Evolutionary conservation across 2,329 filamentous ascomycete species (phyloP).

Genomic region (Sordariomycetes sp.): DNA sequence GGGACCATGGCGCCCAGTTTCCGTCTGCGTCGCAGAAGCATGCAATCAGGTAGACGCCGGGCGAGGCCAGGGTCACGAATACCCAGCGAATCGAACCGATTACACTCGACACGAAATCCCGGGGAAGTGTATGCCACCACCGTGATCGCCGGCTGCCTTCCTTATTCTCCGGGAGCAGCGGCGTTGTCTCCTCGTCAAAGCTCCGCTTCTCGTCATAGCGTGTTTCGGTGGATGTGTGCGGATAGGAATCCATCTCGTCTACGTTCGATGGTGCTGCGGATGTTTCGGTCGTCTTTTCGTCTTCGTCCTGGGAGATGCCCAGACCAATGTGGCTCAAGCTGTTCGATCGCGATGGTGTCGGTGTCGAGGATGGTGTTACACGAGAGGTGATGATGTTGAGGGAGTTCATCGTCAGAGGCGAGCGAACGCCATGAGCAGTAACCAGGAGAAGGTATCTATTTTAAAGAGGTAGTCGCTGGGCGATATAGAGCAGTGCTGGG

Average conservation of each 20-base stretch:
- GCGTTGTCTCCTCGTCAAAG: conserved; percentile 56
- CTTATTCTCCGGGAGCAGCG: conserved; percentile 37
- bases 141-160: conserved; percentile 23
- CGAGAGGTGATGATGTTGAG: conserved; percentile 86
- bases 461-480: no score
- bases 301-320: conserved; percentile 32
- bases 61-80: conserved; percentile 67
- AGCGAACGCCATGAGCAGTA: conserved; percentile 51
- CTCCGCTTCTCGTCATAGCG: conserved; percentile 25
- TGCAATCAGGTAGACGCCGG: conserved; percentile 73
- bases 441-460: no score
- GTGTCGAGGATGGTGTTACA: conserved; percentile 55
- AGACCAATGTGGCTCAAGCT: conserved; percentile 46
- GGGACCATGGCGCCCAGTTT: conserved; percentile 67
- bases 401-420: conserved; percentile 76
- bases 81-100: conserved; percentile 71
- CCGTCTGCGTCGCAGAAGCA: conserved; percentile 77
- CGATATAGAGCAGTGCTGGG: no score
- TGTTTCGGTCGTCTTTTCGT: conserved; percentile 26
- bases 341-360: conserved; percentile 49
- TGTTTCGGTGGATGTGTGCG: conserved; percentile 25
- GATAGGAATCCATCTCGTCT: conserved; percentile 9
- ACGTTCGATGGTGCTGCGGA: conserved; percentile 8
- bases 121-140: conserved; percentile 50
- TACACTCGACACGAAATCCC: conserved; percentile 62